Evolutionary conservation across 306 rosid species (phyloP).

Genomic region (Cicer pinnatifidum): DNA sequence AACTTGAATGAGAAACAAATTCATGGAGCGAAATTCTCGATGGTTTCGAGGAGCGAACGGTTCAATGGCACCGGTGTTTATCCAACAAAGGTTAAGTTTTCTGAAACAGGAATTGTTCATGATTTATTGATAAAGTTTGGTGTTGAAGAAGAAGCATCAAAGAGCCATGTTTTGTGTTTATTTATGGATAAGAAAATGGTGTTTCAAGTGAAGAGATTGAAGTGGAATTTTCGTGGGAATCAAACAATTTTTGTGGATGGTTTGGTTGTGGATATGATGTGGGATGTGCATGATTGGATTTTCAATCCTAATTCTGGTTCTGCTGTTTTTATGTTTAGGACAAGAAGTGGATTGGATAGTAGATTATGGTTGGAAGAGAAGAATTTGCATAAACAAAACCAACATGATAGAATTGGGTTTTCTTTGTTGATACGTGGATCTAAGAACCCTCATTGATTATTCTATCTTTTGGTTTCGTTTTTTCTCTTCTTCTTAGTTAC

Average conservation of each 20-base stretch:
- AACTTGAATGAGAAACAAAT: slow-evolving; percentile 12
- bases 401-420: slow-evolving; percentile 56
- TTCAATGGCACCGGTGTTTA: slow-evolving; percentile 54
- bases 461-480: not conserved
- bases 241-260: slow-evolving; percentile 85
- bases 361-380: slow-evolving; percentile 93
- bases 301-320: slow-evolving; percentile 52
- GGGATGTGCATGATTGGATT: slow-evolving; percentile 96
- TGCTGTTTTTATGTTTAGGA: slow-evolving; percentile 82
- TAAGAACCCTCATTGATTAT: slow-evolving; percentile 57
- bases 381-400: slow-evolving; percentile 48
- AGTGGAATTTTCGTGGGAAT: slow-evolving; percentile 96
- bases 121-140: slow-evolving; percentile 71
- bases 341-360: slow-evolving; percentile 78
- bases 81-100: slow-evolving; percentile 66
- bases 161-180: slow-evolving; percentile 53
- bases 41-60: slow-evolving; percentile 69
- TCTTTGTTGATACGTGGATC: slow-evolving; percentile 75
- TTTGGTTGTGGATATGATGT: slow-evolving; percentile 86
- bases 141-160: slow-evolving; percentile 50
- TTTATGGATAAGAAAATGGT: slow-evolving; percentile 64
- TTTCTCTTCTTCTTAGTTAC: too few relatives aligned
- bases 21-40: slow-evolving; percentile 27
- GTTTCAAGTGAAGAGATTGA: slow-evolving; percentile 72
- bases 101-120: slow-evolving; percentile 57